Evolutionary conservation across 257 asterid genomes (phyloP).

Genomic region (Henckelia pumila): DNA sequence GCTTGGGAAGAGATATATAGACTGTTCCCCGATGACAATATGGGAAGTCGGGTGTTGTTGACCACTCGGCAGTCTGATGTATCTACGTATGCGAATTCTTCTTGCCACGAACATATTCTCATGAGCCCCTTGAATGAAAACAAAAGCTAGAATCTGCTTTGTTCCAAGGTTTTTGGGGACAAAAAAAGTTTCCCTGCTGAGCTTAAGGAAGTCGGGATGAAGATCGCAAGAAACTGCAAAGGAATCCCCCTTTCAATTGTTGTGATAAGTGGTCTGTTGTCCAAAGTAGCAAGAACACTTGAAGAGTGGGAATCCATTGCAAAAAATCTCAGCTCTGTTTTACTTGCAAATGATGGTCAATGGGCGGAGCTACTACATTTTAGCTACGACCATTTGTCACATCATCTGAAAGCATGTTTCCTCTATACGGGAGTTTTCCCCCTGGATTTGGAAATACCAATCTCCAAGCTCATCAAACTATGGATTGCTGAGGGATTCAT

Average conservation of each 20-base stretch:
- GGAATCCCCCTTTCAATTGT: constrained; percentile 18
- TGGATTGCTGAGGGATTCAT: constrained; percentile 29
- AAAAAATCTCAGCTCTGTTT: not conserved
- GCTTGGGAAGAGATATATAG: constrained; percentile 20
- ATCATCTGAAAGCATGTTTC: too few relatives aligned
- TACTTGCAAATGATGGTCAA: not conserved
- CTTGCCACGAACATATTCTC: not conserved
- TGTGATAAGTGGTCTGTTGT: constrained; percentile 22
- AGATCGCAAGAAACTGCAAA: constrained; percentile 2
- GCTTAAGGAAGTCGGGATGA: not conserved
- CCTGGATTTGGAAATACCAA: too few relatives aligned
- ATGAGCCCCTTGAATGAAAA: constrained; percentile 1
- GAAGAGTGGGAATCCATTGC: constrained; percentile 12
- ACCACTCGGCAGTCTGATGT: constrained; percentile 23
- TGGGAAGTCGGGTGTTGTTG: constrained; percentile 28
- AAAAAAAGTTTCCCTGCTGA: too few relatives aligned
- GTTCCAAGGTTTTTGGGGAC: not conserved
- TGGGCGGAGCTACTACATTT: not conserved
- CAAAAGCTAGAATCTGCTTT: constrained; percentile 17
- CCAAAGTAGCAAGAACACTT: not conserved
- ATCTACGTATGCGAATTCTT: not conserved
- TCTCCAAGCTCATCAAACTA: constrained; percentile 2
- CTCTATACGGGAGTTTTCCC: not conserved
- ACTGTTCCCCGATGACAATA: constrained; percentile 20
- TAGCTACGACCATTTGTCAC: not conserved